Percentiles rank a stretch among this genome's conserved stretches.
phyloP scores from a whole-genome alignment of 129 eudicot species.

The Logfia minima region DNA sequence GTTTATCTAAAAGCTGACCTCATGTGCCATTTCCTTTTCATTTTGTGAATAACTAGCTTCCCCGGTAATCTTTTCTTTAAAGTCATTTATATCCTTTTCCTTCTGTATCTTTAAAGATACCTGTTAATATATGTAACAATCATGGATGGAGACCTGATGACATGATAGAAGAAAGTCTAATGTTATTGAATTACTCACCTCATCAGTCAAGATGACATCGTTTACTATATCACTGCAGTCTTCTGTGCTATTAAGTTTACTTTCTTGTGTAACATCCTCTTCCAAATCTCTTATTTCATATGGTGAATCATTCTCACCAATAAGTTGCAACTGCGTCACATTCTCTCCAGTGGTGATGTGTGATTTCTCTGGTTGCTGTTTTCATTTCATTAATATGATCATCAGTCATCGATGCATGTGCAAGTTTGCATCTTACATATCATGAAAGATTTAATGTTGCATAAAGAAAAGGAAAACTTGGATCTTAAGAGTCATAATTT shows the following conservation, averaged over 20 bases:
- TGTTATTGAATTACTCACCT: constrained; percentile 22
- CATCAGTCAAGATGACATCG: constrained; percentile 32
- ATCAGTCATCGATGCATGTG: background rate
- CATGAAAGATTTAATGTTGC: constrained; percentile 14
- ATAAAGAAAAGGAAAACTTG: constrained; percentile 1
- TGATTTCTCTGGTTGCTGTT: constrained; percentile 13
- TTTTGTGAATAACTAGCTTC: constrained; percentile 18
- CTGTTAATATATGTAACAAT: constrained; percentile 18
- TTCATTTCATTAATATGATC: constrained; percentile 4
- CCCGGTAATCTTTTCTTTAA: constrained; percentile 22
- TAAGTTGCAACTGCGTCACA: background rate
- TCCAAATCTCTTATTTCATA: constrained; percentile 12
- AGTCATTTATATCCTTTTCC: constrained; percentile 1
- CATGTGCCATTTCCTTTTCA: constrained; percentile 23
- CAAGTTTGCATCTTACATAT: background rate
- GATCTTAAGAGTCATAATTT: background rate
- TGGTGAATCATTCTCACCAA: background rate
- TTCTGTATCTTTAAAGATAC: constrained; percentile 9
- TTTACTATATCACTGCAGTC: constrained; percentile 22
- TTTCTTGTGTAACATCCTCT: constrained; percentile 25
- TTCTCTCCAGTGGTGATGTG: constrained; percentile 13
- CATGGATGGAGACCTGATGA: constrained; percentile 11
- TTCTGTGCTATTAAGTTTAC: constrained; percentile 10
- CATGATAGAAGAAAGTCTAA: constrained; percentile 12
- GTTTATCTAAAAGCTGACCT: constrained; percentile 21